A percentile compares a stretch with the other conserved stretches of the same genome.
Conservation (phyloP, 2,329 filamentous ascomycete species). For the Talaromyces sp. region DNA sequence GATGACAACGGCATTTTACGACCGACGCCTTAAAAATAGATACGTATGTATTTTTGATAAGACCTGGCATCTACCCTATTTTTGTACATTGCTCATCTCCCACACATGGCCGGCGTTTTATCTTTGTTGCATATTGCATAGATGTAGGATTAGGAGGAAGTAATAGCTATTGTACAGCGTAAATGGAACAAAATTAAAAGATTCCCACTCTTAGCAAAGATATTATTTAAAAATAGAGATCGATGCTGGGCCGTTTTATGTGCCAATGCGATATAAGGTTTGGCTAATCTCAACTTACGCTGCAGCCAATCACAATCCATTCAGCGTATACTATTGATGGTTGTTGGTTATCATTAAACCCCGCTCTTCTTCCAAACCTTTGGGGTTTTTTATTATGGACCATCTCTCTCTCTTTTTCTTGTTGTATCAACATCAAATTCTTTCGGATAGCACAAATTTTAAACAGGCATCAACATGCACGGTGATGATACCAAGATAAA, state of each 20-base stretch:
- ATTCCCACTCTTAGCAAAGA: background rate
- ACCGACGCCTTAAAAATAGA: slow-evolving; percentile 41
- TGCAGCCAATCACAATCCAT: background rate
- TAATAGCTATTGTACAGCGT: background rate
- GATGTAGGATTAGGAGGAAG: background rate
- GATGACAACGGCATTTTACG: slow-evolving; percentile 71
- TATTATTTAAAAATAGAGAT: background rate
- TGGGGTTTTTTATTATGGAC: background rate
- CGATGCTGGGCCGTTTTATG: background rate
- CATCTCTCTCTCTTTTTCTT: background rate
- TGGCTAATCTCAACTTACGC: background rate
- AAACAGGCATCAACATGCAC: background rate
- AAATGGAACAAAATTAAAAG: background rate
- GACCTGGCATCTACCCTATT: background rate
- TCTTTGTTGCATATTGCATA: slow-evolving; percentile 1
- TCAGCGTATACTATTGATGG: too few relatives aligned
- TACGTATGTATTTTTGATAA: slow-evolving; percentile 15
- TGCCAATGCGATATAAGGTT: background rate
- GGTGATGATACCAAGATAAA: background rate
- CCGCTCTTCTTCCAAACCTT: background rate
- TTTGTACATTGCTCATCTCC: slow-evolving; percentile 8
- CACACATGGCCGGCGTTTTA: slow-evolving; percentile 8
- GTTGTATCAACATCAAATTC: background rate
- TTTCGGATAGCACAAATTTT: background rate
- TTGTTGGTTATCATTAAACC: background rate